A percentile compares a stretch with the other conserved stretches of the same genome.
Conservation (phyloP, 345 rosid genomes). For the Corymbia maculata region DNA sequence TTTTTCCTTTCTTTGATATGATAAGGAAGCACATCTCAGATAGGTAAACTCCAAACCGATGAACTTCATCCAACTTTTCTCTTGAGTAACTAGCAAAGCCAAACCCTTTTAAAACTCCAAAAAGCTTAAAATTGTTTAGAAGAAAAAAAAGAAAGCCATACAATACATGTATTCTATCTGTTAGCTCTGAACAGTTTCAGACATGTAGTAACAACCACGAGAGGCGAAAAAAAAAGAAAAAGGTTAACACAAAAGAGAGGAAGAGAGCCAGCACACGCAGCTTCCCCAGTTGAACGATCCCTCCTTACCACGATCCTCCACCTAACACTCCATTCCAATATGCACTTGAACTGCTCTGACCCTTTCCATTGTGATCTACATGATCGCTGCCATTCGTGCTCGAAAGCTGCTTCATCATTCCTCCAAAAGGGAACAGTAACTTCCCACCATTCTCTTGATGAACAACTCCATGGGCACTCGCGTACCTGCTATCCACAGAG, state of each 20-base stretch:
- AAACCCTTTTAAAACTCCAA: background rate
- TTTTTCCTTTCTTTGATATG: background rate
- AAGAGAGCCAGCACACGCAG: background rate
- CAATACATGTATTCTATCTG: background rate
- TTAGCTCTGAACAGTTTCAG: background rate
- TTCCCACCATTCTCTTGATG: conserved; percentile 29
- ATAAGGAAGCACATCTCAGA: background rate
- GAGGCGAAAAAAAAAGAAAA: background rate
- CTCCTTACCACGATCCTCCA: conserved; percentile 86
- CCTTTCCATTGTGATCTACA: conserved; percentile 16
- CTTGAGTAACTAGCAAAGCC: background rate
- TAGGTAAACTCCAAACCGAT: background rate
- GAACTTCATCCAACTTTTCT: background rate
- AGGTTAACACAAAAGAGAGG: background rate
- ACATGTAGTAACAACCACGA: background rate
- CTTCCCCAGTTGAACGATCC: background rate
- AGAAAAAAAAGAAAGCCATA: background rate
- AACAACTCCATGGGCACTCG: conserved; percentile 7
- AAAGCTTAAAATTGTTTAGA: background rate
- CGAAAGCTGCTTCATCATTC: conserved; percentile 63
- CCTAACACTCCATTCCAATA: conserved; percentile 94
- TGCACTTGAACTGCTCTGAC: conserved; percentile 46
- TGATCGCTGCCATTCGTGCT: conserved; percentile 8
- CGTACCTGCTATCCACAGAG: conserved; percentile 38
- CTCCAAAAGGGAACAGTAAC: conserved; percentile 85